Percentiles rank a stretch among this genome's conserved stretches.
These are phyloP conservation scores for Monilinia aucupariae DNA, from an alignment of 2,329 filamentous ascomycete species.

Conservation along the genomic window DNA sequence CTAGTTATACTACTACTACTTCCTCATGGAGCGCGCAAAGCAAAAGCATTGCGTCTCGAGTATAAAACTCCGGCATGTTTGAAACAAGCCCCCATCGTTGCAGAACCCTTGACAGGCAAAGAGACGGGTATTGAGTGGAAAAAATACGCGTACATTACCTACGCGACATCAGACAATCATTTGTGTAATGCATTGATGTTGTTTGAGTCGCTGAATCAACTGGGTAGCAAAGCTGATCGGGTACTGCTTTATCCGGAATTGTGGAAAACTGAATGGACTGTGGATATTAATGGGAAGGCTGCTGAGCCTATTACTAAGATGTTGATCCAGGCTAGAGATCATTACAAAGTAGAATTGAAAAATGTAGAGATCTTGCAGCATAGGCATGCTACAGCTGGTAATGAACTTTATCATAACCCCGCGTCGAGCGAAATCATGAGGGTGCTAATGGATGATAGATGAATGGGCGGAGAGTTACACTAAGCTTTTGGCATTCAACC, in stretches of 20 bases:
- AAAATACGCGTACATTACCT: slow-evolving; percentile 45
- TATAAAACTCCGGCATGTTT: slow-evolving; percentile 13
- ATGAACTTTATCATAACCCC: slow-evolving; percentile 16
- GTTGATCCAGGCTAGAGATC: slow-evolving; percentile 37
- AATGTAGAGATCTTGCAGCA: slow-evolving; percentile 41
- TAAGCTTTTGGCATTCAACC: slow-evolving; percentile 64
- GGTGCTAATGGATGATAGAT: slow-evolving; percentile 2
- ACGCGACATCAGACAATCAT: slow-evolving; percentile 44
- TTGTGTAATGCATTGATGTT: slow-evolving; percentile 49
- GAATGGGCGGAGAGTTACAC: slow-evolving; percentile 46
- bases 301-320: slow-evolving; percentile 37
- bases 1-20: slow-evolving; percentile 10
- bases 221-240: slow-evolving; percentile 42
- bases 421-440: background rate
- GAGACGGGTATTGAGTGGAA: slow-evolving; percentile 38
- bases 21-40: slow-evolving; percentile 3
- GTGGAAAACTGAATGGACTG: slow-evolving; percentile 21
- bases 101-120: slow-evolving; percentile 9
- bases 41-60: slow-evolving; percentile 4
- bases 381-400: slow-evolving; percentile 37
- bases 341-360: slow-evolving; percentile 42
- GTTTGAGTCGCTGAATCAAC: slow-evolving; percentile 41
- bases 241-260: slow-evolving; percentile 43
- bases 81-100: slow-evolving; percentile 12
- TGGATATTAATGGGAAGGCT: slow-evolving; percentile 37